phyloP scores from a whole-genome alignment of 2,329 filamentous ascomycete genomes.

The Arthroderma sp. region DNA sequence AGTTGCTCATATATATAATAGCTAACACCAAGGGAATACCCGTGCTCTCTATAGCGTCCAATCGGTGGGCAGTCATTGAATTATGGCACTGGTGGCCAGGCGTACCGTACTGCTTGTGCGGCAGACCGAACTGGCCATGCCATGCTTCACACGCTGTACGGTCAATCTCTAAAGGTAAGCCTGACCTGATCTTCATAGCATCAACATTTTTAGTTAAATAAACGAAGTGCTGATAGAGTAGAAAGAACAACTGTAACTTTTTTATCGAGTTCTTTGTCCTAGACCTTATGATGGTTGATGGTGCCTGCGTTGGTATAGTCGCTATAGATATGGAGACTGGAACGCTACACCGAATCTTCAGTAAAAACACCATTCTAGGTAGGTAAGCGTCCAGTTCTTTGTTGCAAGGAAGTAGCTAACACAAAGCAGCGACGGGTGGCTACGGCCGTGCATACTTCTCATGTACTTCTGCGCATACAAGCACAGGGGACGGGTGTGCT shows the following conservation, averaged over 20 bases:
- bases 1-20: neutral
- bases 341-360: conserved; percentile 76
- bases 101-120: conserved; percentile 69
- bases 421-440: conserved; percentile 65
- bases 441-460: conserved; percentile 88
- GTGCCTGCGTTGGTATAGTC: conserved; percentile 75
- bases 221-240: neutral
- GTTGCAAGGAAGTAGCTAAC: neutral
- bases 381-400: neutral
- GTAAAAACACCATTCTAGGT: conserved; percentile 62
- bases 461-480: conserved; percentile 83
- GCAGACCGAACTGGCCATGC: conserved; percentile 84
- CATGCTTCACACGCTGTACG: conserved; percentile 82
- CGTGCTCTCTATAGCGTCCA: conserved; percentile 63
- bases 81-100: conserved; percentile 79
- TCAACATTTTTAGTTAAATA: conserved; percentile 1
- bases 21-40: neutral
- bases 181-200: neutral
- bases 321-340: conserved; percentile 90
- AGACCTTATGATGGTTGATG: conserved; percentile 84
- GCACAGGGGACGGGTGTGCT: conserved; percentile 84
- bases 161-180: conserved; percentile 57
- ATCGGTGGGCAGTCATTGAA: conserved; percentile 84
- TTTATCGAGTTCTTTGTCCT: conserved; percentile 91
- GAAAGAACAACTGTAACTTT: conserved; percentile 74